Percentiles rank a stretch among this genome's conserved stretches.
Conservation (phyloP, 805 yeast species). For the Candida anglica region DNA sequence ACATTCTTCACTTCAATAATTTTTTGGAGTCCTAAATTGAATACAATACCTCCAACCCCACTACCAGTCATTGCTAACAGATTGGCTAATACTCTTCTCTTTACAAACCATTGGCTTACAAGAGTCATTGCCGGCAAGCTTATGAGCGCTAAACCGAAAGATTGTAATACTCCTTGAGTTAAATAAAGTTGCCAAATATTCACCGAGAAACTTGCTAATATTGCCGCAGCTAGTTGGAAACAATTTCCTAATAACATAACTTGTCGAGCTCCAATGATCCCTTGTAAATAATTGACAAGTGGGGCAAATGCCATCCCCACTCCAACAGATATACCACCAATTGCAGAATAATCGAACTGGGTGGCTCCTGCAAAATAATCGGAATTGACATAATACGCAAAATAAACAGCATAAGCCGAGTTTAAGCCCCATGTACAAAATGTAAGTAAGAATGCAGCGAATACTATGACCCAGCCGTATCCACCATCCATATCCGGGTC, state of each 20-base stretch:
- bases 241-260: constrained; percentile 45
- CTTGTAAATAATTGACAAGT: constrained; percentile 41
- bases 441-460: constrained; percentile 49
- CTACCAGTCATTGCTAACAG: constrained; percentile 42
- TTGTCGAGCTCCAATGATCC: constrained; percentile 37
- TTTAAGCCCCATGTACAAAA: constrained; percentile 74
- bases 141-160: constrained; percentile 54
- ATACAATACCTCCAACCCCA: constrained; percentile 45
- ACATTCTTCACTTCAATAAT: constrained; percentile 27
- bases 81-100: constrained; percentile 46
- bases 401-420: constrained; percentile 60
- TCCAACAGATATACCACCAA: constrained; percentile 67
- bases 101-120: constrained; percentile 69
- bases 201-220: constrained; percentile 58
- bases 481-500: constrained; percentile 72
- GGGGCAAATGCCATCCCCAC: constrained; percentile 52
- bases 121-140: constrained; percentile 57
- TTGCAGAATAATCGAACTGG: constrained; percentile 56
- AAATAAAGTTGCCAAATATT: constrained; percentile 62
- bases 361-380: constrained; percentile 51
- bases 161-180: constrained; percentile 65
- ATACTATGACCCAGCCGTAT: constrained; percentile 60
- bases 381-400: constrained; percentile 51
- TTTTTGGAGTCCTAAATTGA: constrained; percentile 39
- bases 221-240: constrained; percentile 49